These are phyloP conservation scores for Heterobasidion annosum DNA, from an alignment of 1,284 basidiomycete species.

Conservation along the genomic window DNA sequence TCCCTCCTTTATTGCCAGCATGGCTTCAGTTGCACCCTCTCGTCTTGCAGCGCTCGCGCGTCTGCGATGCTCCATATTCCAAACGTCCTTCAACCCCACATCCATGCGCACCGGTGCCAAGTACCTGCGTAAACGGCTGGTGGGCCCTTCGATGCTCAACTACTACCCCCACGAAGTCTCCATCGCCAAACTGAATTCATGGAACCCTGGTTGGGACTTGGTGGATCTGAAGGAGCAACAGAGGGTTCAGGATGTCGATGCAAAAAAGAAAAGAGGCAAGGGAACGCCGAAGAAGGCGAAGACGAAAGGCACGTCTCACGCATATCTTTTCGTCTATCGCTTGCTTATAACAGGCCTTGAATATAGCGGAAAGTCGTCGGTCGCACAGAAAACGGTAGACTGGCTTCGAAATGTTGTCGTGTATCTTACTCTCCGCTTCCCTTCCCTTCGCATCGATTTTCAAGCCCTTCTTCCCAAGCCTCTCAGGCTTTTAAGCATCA, in stretches of 20 bases:
- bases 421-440: neutral
- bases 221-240: slow-evolving; percentile 56
- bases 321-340: neutral
- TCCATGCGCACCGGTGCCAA: slow-evolving; percentile 76
- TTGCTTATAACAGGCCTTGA: neutral
- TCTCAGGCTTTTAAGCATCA: neutral
- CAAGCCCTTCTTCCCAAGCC: no score
- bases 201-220: slow-evolving; percentile 49
- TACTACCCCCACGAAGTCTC: slow-evolving; percentile 65
- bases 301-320: slow-evolving; percentile 41
- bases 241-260: slow-evolving; percentile 57
- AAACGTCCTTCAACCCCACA: slow-evolving; percentile 78
- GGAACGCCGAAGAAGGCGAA: slow-evolving; percentile 74
- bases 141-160: slow-evolving; percentile 68
- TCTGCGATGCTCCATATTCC: slow-evolving; percentile 67
- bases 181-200: slow-evolving; percentile 38
- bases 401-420: neutral
- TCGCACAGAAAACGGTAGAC: neutral
- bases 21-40: slow-evolving; percentile 21
- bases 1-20: slow-evolving; percentile 20
- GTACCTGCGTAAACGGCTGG: slow-evolving; percentile 68
- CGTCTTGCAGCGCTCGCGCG: slow-evolving; percentile 45
- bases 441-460: no score
- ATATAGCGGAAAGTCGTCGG: neutral
- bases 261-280: slow-evolving; percentile 67